Conservation (phyloP, 2,329 filamentous ascomycete species). For the Botryotinia globosa region DNA sequence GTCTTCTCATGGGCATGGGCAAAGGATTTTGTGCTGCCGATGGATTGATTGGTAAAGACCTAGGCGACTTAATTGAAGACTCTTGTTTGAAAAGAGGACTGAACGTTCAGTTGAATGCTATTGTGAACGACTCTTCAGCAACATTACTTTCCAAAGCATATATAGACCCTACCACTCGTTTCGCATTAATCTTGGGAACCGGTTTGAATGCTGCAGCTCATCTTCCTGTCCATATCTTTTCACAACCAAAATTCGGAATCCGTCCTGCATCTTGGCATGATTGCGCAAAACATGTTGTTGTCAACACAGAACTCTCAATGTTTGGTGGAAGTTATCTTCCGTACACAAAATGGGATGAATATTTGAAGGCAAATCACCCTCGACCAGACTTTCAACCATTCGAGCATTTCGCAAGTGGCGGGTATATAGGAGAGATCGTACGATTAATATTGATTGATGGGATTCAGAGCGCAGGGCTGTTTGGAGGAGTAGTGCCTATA, state of each 20-base stretch:
- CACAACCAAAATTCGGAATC: constrained; percentile 54
- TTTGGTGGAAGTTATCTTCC: constrained; percentile 59
- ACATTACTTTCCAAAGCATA: constrained; percentile 62
- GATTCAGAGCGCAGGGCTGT: constrained; percentile 51
- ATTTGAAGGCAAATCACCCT: constrained; percentile 51
- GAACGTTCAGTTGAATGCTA: constrained; percentile 55
- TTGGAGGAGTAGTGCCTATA: constrained; percentile 56
- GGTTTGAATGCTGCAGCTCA: constrained; percentile 65
- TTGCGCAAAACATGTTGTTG: constrained; percentile 58
- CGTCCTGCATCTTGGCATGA: constrained; percentile 56
- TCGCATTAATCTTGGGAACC: constrained; percentile 65
- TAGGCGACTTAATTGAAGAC: constrained; percentile 55
- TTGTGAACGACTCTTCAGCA: constrained; percentile 67
- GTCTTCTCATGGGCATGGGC: constrained; percentile 60
- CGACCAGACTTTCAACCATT: constrained; percentile 60
- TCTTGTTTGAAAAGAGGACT: constrained; percentile 50
- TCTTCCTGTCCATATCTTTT: constrained; percentile 56
- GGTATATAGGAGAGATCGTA: constrained; percentile 65
- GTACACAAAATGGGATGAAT: constrained; percentile 58
- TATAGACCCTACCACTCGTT: constrained; percentile 54
- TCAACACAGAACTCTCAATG: constrained; percentile 68
- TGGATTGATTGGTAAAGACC: constrained; percentile 56
- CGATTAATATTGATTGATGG: constrained; percentile 58
- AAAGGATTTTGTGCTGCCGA: constrained; percentile 62
- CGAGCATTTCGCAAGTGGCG: constrained; percentile 62